These are phyloP conservation scores for Dothistroma pini DNA, from an alignment of 2,329 filamentous ascomycete species.

Conservation along the genomic window DNA sequence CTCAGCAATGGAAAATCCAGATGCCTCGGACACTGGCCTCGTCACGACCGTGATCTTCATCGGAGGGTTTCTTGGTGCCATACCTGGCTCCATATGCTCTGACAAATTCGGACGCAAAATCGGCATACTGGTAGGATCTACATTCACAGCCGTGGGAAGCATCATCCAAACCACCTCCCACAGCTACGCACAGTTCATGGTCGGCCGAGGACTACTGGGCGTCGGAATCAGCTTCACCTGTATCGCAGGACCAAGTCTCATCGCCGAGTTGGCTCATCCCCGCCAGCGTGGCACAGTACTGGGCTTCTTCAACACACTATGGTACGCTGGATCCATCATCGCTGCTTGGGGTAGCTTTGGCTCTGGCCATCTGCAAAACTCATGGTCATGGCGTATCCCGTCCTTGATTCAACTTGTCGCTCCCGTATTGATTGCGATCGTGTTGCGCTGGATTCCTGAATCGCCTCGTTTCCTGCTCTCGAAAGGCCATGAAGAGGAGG, in stretches of 20 bases:
- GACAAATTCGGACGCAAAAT: conserved; percentile 1
- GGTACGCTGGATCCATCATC: conserved; percentile 19
- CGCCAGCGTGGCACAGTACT: neutral
- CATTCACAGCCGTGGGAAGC: conserved; percentile 1
- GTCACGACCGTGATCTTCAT: conserved; percentile 11
- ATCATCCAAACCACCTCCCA: neutral
- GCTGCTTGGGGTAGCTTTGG: conserved; percentile 25
- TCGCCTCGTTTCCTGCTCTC: conserved; percentile 15
- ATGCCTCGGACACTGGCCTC: conserved; percentile 6
- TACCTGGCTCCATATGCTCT: neutral
- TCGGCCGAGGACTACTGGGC: conserved; percentile 10
- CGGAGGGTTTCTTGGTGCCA: conserved; percentile 5
- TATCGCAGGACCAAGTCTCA: conserved; percentile 11
- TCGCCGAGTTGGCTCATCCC: conserved; percentile 8
- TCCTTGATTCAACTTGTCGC: conserved; percentile 26
- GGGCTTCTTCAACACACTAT: conserved; percentile 4
- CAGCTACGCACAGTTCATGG: conserved; percentile 5
- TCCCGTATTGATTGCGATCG: conserved; percentile 10
- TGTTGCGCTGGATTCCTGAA: conserved; percentile 15
- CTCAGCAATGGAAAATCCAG: conserved; percentile 9
- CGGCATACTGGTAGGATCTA: conserved; percentile 2
- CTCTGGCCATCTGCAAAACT: conserved; percentile 19
- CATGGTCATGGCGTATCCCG: conserved; percentile 30
- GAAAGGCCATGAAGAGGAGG: conserved; percentile 11
- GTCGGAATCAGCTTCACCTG: conserved; percentile 12